Evolutionary conservation across 78 protist genomes (phyloP).

Genomic region (Dictyostelium brefeldianum): DNA sequence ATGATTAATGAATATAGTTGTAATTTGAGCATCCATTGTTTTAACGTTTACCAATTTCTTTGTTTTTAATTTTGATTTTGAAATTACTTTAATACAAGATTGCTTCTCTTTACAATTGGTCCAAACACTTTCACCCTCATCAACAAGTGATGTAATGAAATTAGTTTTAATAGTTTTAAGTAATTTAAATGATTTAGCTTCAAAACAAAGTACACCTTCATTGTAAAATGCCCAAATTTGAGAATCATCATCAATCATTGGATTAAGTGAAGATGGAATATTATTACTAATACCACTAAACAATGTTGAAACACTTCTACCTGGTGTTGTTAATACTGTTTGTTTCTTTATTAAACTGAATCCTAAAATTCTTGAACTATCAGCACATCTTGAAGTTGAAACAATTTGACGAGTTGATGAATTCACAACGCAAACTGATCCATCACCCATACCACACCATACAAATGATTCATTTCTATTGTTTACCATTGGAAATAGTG

Average conservation of each 20-base stretch:
- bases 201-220: constrained; percentile 57
- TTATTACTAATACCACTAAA: neutral
- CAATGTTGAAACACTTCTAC: neutral
- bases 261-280: neutral
- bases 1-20: neutral
- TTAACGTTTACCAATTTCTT: constrained; percentile 35
- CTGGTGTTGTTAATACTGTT: neutral
- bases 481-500: neutral
- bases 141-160: constrained; percentile 25
- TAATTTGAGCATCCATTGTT: constrained; percentile 37
- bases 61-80: constrained; percentile 45
- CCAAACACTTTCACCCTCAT: constrained; percentile 35
- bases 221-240: constrained; percentile 65
- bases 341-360: neutral
- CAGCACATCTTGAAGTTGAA: neutral
- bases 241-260: constrained; percentile 28
- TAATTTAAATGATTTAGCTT: constrained; percentile 36
- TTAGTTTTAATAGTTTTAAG: constrained; percentile 31
- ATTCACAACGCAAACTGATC: constrained; percentile 34
- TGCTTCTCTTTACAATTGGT: constrained; percentile 62
- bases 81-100: constrained; percentile 18
- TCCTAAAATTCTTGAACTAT: constrained; percentile 45
- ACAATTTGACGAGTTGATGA: neutral
- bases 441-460: constrained; percentile 77
- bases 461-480: constrained; percentile 30